A percentile compares a stretch with the other conserved stretches of the same genome.
phyloP scores from a whole-genome alignment of 441 rosid species.

The Erodium trifolium region DNA sequence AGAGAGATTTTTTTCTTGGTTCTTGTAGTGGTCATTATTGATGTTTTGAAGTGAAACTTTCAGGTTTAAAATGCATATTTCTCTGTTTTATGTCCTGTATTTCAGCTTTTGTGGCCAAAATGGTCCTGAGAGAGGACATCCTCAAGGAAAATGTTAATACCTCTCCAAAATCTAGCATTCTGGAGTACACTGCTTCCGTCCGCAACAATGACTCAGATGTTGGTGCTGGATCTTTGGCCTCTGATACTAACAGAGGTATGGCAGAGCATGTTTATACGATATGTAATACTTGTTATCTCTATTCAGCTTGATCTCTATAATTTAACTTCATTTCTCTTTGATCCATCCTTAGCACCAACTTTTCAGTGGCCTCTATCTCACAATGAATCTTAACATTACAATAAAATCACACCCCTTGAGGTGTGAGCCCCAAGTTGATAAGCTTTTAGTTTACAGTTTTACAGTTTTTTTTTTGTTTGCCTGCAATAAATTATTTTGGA shows the following conservation, averaged over 20 bases:
- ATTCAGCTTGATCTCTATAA: neutral
- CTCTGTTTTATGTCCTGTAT: slow-evolving; percentile 4
- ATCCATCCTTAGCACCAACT: neutral
- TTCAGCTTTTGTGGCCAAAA: slow-evolving; percentile 64
- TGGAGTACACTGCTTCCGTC: slow-evolving; percentile 21
- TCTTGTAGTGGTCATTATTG: slow-evolving; percentile 1
- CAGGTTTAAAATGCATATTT: neutral
- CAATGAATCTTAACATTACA: slow-evolving; percentile 2
- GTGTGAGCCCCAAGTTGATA: neutral
- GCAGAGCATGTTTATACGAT: slow-evolving; percentile 2
- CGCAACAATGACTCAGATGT: slow-evolving; percentile 24
- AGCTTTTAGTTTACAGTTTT: neutral
- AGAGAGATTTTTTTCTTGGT: neutral
- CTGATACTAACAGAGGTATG: slow-evolving; percentile 34
- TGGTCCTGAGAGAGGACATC: slow-evolving; percentile 46
- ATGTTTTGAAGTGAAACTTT: neutral
- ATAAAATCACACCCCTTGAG: neutral
- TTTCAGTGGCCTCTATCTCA: neutral
- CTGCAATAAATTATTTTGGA: neutral
- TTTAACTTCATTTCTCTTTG: neutral
- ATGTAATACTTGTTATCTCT: neutral
- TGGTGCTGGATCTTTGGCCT: slow-evolving; percentile 18
- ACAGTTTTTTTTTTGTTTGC: neutral
- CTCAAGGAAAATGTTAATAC: slow-evolving; percentile 33
- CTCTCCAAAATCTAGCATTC: slow-evolving; percentile 34